A percentile compares a stretch with the other conserved stretches of the same genome.
Evolutionary conservation across 495 filamentous ascomycete genomes (phyloP).

Genomic region (Clohesyomyces aquaticus): DNA sequence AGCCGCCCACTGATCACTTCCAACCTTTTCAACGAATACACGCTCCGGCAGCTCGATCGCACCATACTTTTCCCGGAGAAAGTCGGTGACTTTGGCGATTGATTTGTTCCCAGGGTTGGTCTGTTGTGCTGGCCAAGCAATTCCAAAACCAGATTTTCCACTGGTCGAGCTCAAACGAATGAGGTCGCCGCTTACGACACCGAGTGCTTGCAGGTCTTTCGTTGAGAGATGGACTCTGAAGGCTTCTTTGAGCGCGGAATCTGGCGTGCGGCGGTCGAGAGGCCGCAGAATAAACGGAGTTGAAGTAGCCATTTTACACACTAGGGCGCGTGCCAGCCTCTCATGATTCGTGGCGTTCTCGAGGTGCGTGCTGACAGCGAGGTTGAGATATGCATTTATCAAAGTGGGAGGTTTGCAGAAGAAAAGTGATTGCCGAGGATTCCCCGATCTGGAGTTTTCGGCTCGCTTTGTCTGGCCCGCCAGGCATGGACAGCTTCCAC

Average conservation of each 20-base stretch:
- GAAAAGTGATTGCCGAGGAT: conserved; percentile 6
- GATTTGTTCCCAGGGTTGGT: conserved; percentile 33
- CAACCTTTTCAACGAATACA: conserved; percentile 29
- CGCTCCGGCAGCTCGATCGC: conserved; percentile 24
- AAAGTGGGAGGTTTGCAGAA: neutral
- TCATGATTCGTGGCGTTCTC: neutral
- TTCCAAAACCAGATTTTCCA: conserved; percentile 19
- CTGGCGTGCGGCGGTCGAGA: conserved; percentile 16
- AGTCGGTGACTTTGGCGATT: conserved; percentile 48
- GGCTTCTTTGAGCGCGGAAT: conserved; percentile 57
- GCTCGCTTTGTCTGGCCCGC: neutral
- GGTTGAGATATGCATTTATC: conserved; percentile 9
- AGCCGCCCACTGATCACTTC: conserved; percentile 7
- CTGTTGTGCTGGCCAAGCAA: conserved; percentile 28
- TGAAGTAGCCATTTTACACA: conserved; percentile 5
- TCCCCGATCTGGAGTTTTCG: conserved; percentile 8
- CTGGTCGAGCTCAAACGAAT: conserved; percentile 51
- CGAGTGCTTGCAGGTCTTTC: conserved; percentile 63
- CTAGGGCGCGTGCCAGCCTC: neutral
- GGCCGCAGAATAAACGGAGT: conserved; percentile 31
- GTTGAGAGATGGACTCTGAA: conserved; percentile 71
- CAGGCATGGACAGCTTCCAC: conserved; percentile 43
- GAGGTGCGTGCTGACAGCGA: neutral
- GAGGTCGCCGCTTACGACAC: conserved; percentile 62
- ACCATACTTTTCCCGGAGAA: conserved; percentile 50